Base-by-base conservation (phyloP, 352 stramenopile genomes). In the Ophiocytium majus region DNA sequence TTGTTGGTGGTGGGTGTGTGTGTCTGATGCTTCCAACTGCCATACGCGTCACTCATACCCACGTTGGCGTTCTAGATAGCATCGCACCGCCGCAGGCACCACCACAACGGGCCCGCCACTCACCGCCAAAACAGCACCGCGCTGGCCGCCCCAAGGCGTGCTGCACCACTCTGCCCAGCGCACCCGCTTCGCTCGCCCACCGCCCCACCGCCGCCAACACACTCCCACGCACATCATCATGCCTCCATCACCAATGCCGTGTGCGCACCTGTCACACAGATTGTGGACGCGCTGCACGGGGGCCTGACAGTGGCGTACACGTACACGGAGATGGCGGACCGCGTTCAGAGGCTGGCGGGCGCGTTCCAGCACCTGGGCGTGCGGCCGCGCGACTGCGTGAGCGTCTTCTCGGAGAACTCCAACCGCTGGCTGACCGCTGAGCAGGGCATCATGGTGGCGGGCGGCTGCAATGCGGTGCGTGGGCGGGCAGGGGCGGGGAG, bases 331-430 rank as follows among this genome's bases (percentile, higher is more conserved):
- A 63, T 88, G 66, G 23, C n/a, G 23, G 43, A 50, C 23, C 76
- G 50, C 32, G 37, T 86, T 9, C 34, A 71, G 34, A n/a, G 19
- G 43, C 57, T 86, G 78, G 79, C 84, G 36, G 71, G 50, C 37
- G 84, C 80, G 28, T 63, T 88, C 17, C 50, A 80, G 66, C 19
- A 33, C 0, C 49, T 88, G 31, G 84, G 84, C 31, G 19, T 88
- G 32, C 5, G 64, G 63, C 76, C 66, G 57, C 32, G 74, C 34
- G 80, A 90, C 32, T 90, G 86, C 76, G 84, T 90, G 5, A 85
- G 80, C 28, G 76, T 90, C 0, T 90, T 90, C 63, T 82, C 84
- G 31, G 86, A 90, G 75, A 90, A 90, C 84, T 86, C 76, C 82
- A 63, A 90, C 80, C 82, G 86, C 14, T 90, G 86, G 86, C 81